Conservation (phyloP, 2,329 filamentous ascomycete genomes). For the Trichoderma oligosporum region DNA sequence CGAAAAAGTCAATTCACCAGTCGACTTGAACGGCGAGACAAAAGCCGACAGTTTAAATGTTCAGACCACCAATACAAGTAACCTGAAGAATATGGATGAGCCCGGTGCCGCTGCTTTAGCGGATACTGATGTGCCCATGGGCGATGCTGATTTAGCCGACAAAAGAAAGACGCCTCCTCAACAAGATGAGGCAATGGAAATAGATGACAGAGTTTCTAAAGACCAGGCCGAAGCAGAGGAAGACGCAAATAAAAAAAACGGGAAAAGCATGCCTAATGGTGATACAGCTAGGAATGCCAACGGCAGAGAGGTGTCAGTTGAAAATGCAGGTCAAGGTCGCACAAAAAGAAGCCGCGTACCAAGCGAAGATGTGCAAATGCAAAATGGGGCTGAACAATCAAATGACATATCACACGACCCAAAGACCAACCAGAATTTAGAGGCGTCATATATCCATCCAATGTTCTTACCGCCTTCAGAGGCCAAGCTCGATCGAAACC, state of each 20-base stretch:
- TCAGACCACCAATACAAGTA: conserved; percentile 14
- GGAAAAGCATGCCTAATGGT: conserved; percentile 2
- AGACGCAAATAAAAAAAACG: not conserved
- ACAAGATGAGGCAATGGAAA: conserved; percentile 14
- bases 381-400: conserved; percentile 22
- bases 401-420: conserved; percentile 36
- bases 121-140: conserved; percentile 31
- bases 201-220: conserved; percentile 10
- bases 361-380: conserved; percentile 26
- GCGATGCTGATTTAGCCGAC: conserved; percentile 26
- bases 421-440: conserved; percentile 19
- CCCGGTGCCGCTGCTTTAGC: conserved; percentile 19
- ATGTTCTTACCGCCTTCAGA: conserved; percentile 65
- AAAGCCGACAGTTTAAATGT: not conserved
- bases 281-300: conserved; percentile 1
- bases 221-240: not conserved
- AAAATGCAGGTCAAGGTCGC: not conserved
- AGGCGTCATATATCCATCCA: conserved; percentile 63
- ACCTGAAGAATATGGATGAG: conserved; percentile 9
- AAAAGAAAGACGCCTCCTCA: conserved; percentile 24
- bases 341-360: conserved; percentile 13
- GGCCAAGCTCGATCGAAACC: conserved; percentile 62
- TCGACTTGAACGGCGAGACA: conserved; percentile 26
- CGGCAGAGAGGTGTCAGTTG: not conserved
- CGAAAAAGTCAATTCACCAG: conserved; percentile 13